These are phyloP conservation scores for Camellia sinensis DNA, from an alignment of 148 eudicot genomes.

Conservation along the genomic window DNA sequence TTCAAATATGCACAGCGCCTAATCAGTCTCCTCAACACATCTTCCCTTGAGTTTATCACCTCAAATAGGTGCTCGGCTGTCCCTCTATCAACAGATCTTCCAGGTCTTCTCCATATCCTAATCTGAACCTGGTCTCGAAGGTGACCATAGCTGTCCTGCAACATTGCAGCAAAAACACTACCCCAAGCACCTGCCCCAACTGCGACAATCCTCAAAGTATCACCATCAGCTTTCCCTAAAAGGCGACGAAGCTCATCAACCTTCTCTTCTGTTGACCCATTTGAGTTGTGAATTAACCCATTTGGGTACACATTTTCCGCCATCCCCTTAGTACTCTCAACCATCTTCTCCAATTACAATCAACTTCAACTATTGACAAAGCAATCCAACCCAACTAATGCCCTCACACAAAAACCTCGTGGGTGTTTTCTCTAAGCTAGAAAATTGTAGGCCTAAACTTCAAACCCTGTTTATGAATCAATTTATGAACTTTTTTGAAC, in stretches of 20 bases:
- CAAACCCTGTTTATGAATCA: background rate
- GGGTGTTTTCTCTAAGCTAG: background rate
- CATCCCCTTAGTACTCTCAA: constrained; percentile 30
- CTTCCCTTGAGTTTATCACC: constrained; percentile 80
- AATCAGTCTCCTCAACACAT: constrained; percentile 70
- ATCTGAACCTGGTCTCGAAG: constrained; percentile 61
- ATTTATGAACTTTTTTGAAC: background rate
- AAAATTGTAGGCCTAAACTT: background rate
- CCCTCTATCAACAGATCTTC: constrained; percentile 57
- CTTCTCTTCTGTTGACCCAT: constrained; percentile 51
- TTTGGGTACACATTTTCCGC: constrained; percentile 29
- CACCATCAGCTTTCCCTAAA: constrained; percentile 65
- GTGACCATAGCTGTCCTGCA: constrained; percentile 71
- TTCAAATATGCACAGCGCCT: constrained; percentile 83
- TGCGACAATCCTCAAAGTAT: constrained; percentile 71
- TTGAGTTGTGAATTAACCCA: constrained; percentile 34
- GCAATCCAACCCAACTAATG: constrained; percentile 4
- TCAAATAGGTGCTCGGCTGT: constrained; percentile 79
- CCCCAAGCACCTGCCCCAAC: constrained; percentile 97
- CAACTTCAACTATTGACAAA: constrained; percentile 14
- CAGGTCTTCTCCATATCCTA: constrained; percentile 79
- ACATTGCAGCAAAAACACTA: constrained; percentile 73
- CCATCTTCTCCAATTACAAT: constrained; percentile 31
- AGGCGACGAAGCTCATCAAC: constrained; percentile 58
- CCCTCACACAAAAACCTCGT: background rate